These are phyloP conservation scores for Xenoacremonium recifei DNA, from an alignment of 2,329 filamentous ascomycete species.

Conservation along the genomic window DNA sequence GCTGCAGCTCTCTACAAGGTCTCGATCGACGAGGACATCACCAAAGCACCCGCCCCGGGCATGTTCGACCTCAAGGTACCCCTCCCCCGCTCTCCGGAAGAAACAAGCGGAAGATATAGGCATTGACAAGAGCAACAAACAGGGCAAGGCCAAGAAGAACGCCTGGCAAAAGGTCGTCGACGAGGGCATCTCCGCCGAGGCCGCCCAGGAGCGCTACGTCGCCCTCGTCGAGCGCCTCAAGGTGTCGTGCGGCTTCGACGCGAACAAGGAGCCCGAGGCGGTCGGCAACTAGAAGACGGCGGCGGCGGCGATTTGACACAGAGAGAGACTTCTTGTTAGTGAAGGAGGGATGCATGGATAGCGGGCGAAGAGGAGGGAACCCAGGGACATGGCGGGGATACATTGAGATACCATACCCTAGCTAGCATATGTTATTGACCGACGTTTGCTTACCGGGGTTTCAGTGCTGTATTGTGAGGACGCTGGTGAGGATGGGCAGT, in stretches of 20 bases:
- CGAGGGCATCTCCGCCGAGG: slow-evolving; percentile 57
- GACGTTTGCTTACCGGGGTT: too few relatives aligned
- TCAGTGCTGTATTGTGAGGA: too few relatives aligned
- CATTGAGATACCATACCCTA: too few relatives aligned
- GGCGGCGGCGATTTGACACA: too few relatives aligned
- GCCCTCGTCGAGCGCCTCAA: slow-evolving; percentile 70
- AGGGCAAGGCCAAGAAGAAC: slow-evolving; percentile 79
- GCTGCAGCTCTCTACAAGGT: slow-evolving; percentile 57
- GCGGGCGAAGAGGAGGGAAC: too few relatives aligned
- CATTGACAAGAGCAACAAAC: slow-evolving; percentile 11
- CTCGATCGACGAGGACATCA: slow-evolving; percentile 55
- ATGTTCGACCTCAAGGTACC: slow-evolving; percentile 68
- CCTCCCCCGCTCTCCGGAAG: neutral
- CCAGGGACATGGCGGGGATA: too few relatives aligned
- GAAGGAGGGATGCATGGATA: too few relatives aligned
- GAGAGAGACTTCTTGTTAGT: too few relatives aligned
- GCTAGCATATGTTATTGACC: too few relatives aligned
- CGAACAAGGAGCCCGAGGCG: slow-evolving; percentile 60
- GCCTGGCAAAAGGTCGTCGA: slow-evolving; percentile 73
- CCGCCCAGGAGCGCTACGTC: slow-evolving; percentile 78
- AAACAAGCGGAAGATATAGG: slow-evolving; percentile 10
- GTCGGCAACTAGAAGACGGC: slow-evolving; percentile 43
- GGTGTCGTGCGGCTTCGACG: slow-evolving; percentile 65
- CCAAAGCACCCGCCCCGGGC: slow-evolving; percentile 57
- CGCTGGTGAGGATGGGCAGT: too few relatives aligned